Evolutionary conservation across 2,329 filamentous ascomycete species (phyloP), one percentile per base, ranked within the genome.

Genomic region (Exserohilum rostratum): DNA sequence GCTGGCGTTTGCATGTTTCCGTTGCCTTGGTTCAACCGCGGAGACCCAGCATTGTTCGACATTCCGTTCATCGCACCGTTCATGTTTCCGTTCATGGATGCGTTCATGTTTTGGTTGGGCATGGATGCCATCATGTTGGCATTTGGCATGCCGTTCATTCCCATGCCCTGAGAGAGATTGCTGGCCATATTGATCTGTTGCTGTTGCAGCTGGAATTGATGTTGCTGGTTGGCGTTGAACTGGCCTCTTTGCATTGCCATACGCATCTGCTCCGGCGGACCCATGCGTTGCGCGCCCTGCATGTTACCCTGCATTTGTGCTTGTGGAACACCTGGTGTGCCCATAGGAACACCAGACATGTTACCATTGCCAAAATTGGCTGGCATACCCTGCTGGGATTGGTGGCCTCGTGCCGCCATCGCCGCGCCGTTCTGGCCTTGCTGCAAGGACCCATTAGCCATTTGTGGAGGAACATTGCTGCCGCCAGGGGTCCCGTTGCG

Each of bases 301-400:
- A 82, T 79, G 30, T 82, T 78, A 13, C 82, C 81, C 65, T 89
- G 87, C 78, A 91, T 83, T 61, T 89, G 89, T 20, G 88, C 87
- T 69, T 90, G 88, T 33, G 87, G 85, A 20, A 90, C 81, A 40
- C 84, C 83, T 55, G 85, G 85, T 2, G 49, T 80, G 65, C 75
- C 85, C 81, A 68, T 82, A 73, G 69, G 82, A 80, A 65, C 81
- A 71, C 61, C 83, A 76, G 65, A 77, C 77, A 74, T 85, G 80
- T 67, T 73, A 2, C 74, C 74, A 50, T 80, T 79, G 2, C 68
- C 73, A 52, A 83, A 78, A 30, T 79, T 80, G 61, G 79, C 79
- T 57, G 79, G 77, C 62, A 83, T 71, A 9, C 77, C 77, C 57
- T 77, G 77, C 50, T 77, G 74, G 13, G 59, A 61, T 56, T 71